Conservation (phyloP, 139 green algal species). For the Picochlorum sp. region DNA sequence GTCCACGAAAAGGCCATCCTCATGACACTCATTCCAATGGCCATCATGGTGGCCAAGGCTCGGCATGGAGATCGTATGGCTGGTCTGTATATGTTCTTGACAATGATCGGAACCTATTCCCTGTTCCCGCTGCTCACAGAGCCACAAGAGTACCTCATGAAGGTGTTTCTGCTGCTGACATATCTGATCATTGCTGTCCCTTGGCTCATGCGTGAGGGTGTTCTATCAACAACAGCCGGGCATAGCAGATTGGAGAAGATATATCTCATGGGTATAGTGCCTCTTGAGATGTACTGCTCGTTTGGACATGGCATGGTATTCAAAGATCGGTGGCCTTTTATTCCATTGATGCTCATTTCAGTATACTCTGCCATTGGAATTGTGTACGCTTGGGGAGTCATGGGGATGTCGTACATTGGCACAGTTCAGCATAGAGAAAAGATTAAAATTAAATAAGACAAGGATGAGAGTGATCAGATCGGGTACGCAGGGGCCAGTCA, state of each 20-base stretch:
- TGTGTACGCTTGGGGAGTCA: slow-evolving; percentile 30
- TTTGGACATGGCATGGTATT: slow-evolving; percentile 37
- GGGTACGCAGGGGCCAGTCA: too few species aligned
- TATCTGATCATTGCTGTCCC: slow-evolving; percentile 24
- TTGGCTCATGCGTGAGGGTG: slow-evolving; percentile 6
- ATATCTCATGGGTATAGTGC: slow-evolving; percentile 55
- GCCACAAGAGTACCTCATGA: slow-evolving; percentile 67
- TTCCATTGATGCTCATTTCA: slow-evolving; percentile 78
- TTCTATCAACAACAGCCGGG: neutral
- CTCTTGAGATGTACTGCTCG: slow-evolving; percentile 54
- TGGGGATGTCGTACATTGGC: neutral
- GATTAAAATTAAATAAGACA: neutral
- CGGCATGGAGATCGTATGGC: neutral
- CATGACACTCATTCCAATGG: slow-evolving; percentile 51
- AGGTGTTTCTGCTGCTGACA: slow-evolving; percentile 44
- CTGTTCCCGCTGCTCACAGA: slow-evolving; percentile 77
- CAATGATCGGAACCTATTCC: slow-evolving; percentile 40
- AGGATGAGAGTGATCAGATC: too few species aligned
- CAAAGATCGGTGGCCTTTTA: slow-evolving; percentile 58
- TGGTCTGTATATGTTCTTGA: slow-evolving; percentile 44
- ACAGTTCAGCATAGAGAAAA: neutral
- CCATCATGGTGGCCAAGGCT: slow-evolving; percentile 12
- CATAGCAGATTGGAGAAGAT: slow-evolving; percentile 1
- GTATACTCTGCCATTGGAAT: slow-evolving; percentile 61
- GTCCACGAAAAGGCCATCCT: slow-evolving; percentile 95